Conservation (phyloP, 352 stramenopile genomes). For the Globisporangium solare region DNA sequence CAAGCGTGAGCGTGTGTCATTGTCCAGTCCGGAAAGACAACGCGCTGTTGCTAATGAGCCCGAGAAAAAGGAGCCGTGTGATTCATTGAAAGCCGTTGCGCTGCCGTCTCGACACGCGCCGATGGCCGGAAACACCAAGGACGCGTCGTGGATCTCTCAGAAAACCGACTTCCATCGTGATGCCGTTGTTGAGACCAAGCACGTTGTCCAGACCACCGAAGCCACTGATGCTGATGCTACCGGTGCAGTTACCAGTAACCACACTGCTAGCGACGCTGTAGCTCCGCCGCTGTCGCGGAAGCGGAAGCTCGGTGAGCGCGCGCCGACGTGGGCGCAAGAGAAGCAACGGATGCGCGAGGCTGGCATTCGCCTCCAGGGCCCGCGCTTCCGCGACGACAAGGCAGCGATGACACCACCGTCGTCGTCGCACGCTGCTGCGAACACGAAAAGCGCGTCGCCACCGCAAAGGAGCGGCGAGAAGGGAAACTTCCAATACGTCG, state of each 20-base stretch:
- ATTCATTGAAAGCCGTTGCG: too few species aligned
- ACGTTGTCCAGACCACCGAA: not conserved
- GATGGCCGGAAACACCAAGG: not conserved
- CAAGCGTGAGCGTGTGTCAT: too few species aligned
- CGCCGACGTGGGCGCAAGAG: conserved; percentile 39
- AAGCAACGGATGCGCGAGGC: conserved; percentile 22
- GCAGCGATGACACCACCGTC: not conserved
- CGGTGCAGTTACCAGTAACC: too few species aligned
- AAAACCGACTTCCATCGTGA: conserved; percentile 8
- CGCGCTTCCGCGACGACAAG: not conserved
- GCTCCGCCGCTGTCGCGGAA: not conserved
- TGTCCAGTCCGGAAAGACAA: too few species aligned
- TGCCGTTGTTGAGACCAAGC: not conserved
- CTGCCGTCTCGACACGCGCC: too few species aligned
- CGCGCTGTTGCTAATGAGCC: not conserved
- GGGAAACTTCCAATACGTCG: conserved; percentile 47
- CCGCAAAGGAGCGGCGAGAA: conserved; percentile 9
- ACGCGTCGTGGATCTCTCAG: conserved; percentile 7
- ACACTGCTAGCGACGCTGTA: too few species aligned
- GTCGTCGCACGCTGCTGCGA: not conserved
- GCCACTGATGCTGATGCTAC: not conserved
- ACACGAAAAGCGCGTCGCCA: not conserved
- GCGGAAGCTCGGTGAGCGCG: conserved; percentile 1
- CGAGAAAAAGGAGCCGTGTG: not conserved
- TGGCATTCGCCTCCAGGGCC: not conserved